A percentile compares a stretch with the other conserved stretches of the same genome.
phyloP scores from a whole-genome alignment of 1,284 basidiomycete species.

The Wolfiporia cocos region DNA sequence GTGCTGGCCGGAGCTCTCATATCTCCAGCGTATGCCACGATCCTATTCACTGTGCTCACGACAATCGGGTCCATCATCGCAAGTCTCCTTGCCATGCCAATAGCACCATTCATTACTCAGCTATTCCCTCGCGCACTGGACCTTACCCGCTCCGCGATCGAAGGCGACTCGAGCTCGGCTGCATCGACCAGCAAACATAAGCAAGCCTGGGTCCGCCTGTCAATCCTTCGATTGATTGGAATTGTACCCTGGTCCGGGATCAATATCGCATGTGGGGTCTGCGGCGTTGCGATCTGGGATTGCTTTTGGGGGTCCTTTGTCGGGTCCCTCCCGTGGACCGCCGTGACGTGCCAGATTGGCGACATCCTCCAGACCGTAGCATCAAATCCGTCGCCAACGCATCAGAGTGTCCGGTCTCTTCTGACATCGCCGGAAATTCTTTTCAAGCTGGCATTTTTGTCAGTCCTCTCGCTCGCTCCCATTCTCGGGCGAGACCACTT shows the following conservation, averaged over 20 bases:
- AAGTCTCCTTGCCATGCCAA: constrained; percentile 73
- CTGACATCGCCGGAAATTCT: constrained; percentile 68
- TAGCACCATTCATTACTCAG: constrained; percentile 76
- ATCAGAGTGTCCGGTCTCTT: constrained; percentile 67
- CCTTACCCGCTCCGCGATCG: constrained; percentile 67
- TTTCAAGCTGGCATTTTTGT: constrained; percentile 65
- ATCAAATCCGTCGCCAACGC: constrained; percentile 56
- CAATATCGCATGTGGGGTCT: constrained; percentile 90
- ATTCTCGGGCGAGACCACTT: constrained; percentile 66
- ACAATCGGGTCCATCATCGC: constrained; percentile 81
- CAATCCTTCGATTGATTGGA: constrained; percentile 81
- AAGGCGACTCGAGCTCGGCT: constrained; percentile 35
- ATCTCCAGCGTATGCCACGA: constrained; percentile 72
- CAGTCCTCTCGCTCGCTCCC: constrained; percentile 72
- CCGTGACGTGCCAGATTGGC: constrained; percentile 82
- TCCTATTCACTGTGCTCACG: constrained; percentile 77
- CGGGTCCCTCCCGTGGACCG: constrained; percentile 77
- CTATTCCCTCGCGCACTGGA: constrained; percentile 80
- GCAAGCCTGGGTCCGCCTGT: constrained; percentile 76
- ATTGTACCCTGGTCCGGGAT: constrained; percentile 93
- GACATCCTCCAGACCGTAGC: constrained; percentile 78
- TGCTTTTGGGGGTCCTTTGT: constrained; percentile 81
- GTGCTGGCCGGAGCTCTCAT: constrained; percentile 86
- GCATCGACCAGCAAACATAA: constrained; percentile 22
- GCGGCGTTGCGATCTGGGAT: constrained; percentile 68